Evolutionary conservation across 148 eudicot species (phyloP).

Genomic region (Amaranthus hypochondriacus): DNA sequence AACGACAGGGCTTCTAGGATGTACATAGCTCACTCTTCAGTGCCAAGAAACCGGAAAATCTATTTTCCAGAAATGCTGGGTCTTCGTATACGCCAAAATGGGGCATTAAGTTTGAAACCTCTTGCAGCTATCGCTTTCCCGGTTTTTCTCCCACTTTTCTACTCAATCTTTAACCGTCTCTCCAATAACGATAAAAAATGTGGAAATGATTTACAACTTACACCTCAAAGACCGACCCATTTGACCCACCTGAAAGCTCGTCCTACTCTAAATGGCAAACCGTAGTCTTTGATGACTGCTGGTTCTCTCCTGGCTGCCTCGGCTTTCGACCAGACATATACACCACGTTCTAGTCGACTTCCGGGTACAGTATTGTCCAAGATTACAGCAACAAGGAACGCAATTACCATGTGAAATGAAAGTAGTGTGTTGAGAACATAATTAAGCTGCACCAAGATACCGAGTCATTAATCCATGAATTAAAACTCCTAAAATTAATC

Average conservation of each 20-base stretch:
- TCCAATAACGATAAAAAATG: not conserved
- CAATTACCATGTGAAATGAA: conserved; percentile 91
- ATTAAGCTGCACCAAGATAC: conserved; percentile 57
- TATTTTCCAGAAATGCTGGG: not conserved
- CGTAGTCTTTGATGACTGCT: conserved; percentile 82
- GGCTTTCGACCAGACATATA: conserved; percentile 86
- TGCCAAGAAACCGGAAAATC: conserved; percentile 1
- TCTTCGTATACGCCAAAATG: conserved; percentile 12
- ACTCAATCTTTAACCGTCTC: not conserved
- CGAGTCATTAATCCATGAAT: not conserved
- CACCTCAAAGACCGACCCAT: conserved; percentile 74
- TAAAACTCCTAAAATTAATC: no score
- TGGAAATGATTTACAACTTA: not conserved
- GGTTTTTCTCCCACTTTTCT: not conserved
- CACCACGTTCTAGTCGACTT: conserved; percentile 86
- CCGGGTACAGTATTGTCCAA: conserved; percentile 96
- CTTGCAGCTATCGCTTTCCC: not conserved
- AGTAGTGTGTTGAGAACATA: conserved; percentile 74
- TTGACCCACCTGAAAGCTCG: conserved; percentile 93
- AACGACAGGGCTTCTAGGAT: conserved; percentile 17
- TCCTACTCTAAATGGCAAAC: conserved; percentile 78
- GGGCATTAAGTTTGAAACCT: conserved; percentile 7
- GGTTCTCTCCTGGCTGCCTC: conserved; percentile 91
- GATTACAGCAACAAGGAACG: conserved; percentile 77
- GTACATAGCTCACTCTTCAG: conserved; percentile 22